Evolutionary conservation across 2,329 filamentous ascomycete genomes (phyloP), one percentile per base, ranked within the genome.

Genomic region (Diaporthe capsici): DNA sequence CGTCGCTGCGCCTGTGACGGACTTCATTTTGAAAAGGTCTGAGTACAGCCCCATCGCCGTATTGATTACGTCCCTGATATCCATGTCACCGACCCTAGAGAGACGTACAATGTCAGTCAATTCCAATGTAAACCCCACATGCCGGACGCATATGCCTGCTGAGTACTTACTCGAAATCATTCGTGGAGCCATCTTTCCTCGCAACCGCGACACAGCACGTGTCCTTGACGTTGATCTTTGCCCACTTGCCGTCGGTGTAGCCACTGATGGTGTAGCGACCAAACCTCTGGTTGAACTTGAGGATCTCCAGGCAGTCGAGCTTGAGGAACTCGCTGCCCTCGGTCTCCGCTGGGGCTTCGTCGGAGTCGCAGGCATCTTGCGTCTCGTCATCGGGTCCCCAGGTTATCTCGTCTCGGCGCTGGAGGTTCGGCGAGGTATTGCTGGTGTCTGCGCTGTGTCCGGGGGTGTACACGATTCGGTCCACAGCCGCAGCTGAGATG

Each of bases 81-180:
- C 68, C 68, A 4, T 31, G 53, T 71, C 53, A 10, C 68, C 68
- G 12, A 57, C 20, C 25, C 68, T 71, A 34, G 4, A 4, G 2
- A 37, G 37, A 25, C 0, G 0, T 3, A 25, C 5, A 25, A 47
- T 0, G 34, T 57, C 17, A 44, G 31, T 44, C 4, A 47, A n/a
- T 3, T 71, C 15, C 13, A 47, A 37, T 12, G 17, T 3, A 63
- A 44, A 42, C 7, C n/a, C 1, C 28, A 0, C 12, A 28, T 20
- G 34, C 1, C 10, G 3, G 13, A 4, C 20, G 8, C 20, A n/a
- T 15, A 15, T n/a, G 12, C 7, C 25, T 31, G 34, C 9, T 31
- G 37, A 15, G n/a, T 9, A 58, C 51, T 71, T 37, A 71, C 68
- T 57, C 68, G 39, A 58, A 71, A 7, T 57, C 51, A 47, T 71